phyloP scores from a whole-genome alignment of 139 green algal species.

The Chlamydomonas incerta region DNA sequence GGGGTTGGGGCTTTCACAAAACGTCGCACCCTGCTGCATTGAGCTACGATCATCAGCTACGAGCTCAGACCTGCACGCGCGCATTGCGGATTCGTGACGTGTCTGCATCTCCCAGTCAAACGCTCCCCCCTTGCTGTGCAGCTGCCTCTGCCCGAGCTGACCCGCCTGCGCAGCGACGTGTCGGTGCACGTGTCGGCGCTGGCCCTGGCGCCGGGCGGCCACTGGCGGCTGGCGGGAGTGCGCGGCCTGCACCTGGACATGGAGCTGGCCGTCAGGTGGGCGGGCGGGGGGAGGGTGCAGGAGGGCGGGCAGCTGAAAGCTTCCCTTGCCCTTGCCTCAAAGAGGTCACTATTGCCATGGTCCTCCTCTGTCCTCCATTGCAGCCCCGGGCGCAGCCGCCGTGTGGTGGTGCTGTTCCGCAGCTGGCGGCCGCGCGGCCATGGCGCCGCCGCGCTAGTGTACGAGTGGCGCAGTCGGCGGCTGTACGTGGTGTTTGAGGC shows the following conservation, averaged over 20 bases:
- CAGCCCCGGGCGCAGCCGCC: constrained; percentile 21
- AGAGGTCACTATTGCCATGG: too few relatives aligned
- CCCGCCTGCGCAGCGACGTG: constrained; percentile 34
- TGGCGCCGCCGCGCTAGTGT: constrained; percentile 74
- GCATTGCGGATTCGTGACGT: too few relatives aligned
- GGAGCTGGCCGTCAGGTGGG: constrained; percentile 53
- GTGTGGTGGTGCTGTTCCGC: constrained; percentile 65
- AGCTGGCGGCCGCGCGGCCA: constrained; percentile 68
- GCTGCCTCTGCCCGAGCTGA: constrained; percentile 54
- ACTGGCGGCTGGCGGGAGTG: constrained; percentile 45
- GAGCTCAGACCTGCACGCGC: too few relatives aligned
- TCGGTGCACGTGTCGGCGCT: constrained; percentile 12
- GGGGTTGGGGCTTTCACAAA: too few relatives aligned
- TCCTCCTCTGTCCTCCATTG: too few relatives aligned
- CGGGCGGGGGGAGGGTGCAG: too few relatives aligned
- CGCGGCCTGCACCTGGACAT: constrained; percentile 62
- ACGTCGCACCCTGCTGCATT: too few relatives aligned
- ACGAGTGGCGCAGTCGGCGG: constrained; percentile 61
- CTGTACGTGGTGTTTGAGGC: constrained; percentile 55
- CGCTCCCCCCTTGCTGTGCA: not conserved
- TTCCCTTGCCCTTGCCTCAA: too few relatives aligned
- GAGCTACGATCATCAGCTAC: too few relatives aligned
- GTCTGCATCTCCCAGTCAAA: too few relatives aligned
- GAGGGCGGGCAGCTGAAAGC: too few relatives aligned
- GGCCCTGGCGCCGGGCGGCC: constrained; percentile 2